These are phyloP conservation scores for Colletotrichum godetiae DNA, from an alignment of 2,329 filamentous ascomycete species.

Conservation along the genomic window DNA sequence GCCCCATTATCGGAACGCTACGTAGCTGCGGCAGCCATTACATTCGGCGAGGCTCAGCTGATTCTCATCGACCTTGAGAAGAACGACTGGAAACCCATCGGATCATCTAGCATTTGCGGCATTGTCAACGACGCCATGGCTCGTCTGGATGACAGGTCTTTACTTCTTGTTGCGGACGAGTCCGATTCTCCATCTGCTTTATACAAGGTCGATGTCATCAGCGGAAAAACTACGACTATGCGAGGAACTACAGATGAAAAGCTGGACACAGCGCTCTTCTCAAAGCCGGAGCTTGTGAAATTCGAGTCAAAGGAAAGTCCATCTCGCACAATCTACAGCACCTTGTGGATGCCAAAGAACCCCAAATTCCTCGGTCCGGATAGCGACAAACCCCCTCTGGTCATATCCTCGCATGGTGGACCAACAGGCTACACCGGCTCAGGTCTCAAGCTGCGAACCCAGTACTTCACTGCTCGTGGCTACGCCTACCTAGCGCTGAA, in stretches of 20 bases:
- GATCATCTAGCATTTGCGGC: conserved; percentile 37
- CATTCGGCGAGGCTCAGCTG: conserved; percentile 48
- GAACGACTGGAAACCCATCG: conserved; percentile 44
- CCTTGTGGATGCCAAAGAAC: conserved; percentile 62
- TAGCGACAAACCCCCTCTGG: conserved; percentile 57
- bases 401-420: conserved; percentile 63
- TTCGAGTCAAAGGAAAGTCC: conserved; percentile 42
- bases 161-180: conserved; percentile 52
- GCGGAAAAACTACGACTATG: conserved; percentile 41
- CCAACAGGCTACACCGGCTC: conserved; percentile 57
- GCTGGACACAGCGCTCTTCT: conserved; percentile 47
- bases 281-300: conserved; percentile 49
- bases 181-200: conserved; percentile 44
- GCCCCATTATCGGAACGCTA: conserved; percentile 48
- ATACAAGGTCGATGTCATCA: conserved; percentile 47
- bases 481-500: conserved; percentile 63
- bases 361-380: conserved; percentile 51
- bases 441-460: conserved; percentile 55
- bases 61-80: conserved; percentile 52
- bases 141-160: conserved; percentile 46
- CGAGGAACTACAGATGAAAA: conserved; percentile 47
- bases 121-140: conserved; percentile 49
- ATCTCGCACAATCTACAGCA: conserved; percentile 52
- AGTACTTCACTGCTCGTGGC: conserved; percentile 66
- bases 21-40: conserved; percentile 48